Conservation (phyloP, 2,329 filamentous ascomycete species). For the Paraconiothyrium sp. region DNA sequence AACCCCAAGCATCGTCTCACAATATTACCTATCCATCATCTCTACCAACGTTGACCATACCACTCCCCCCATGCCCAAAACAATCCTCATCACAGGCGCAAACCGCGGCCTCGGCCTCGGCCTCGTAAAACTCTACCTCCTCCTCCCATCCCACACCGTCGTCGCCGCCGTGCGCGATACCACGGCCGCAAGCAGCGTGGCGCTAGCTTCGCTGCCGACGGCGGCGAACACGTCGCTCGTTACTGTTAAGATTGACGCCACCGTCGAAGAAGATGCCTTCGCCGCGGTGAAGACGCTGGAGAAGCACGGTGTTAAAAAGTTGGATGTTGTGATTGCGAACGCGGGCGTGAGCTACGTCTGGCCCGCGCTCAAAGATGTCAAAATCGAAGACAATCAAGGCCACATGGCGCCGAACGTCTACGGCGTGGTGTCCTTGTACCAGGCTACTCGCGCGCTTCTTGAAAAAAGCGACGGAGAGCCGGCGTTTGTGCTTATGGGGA, state of each 20-base stretch:
- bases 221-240: conserved; percentile 5
- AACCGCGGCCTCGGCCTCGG: conserved; percentile 27
- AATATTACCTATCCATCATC: too few species aligned
- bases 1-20: too few species aligned
- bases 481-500: conserved; percentile 23
- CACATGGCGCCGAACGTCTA: conserved; percentile 26
- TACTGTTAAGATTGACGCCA: conserved; percentile 24
- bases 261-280: conserved; percentile 17
- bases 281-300: conserved; percentile 15
- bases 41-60: neutral
- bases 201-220: conserved; percentile 34
- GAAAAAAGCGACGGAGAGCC: conserved; percentile 17
- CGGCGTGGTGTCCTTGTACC: conserved; percentile 23
- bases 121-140: conserved; percentile 42
- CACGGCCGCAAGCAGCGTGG: conserved; percentile 28
- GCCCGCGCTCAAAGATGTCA: conserved; percentile 11
- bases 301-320: conserved; percentile 17
- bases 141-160: conserved; percentile 49
- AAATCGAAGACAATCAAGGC: conserved; percentile 14
- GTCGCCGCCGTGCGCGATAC: conserved; percentile 53
- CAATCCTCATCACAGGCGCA: conserved; percentile 18
- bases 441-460: conserved; percentile 23
- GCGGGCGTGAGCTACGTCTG: conserved; percentile 7
- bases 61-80: neutral
- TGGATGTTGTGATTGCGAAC: conserved; percentile 26